phyloP scores from a whole-genome alignment of 768 basidiomycete species.

The Hericium rajendrae region DNA sequence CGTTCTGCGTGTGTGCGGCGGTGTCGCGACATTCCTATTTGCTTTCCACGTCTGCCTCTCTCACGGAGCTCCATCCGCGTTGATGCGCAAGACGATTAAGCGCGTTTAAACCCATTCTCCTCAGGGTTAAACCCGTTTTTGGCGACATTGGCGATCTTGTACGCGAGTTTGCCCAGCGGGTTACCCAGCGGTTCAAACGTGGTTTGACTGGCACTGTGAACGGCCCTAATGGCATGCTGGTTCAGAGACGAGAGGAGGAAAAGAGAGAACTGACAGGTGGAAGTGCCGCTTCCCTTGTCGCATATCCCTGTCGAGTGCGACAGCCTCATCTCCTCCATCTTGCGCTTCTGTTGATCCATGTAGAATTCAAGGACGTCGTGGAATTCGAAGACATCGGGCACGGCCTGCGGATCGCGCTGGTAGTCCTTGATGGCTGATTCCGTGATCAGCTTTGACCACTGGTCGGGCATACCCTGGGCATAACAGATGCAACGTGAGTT shows the following conservation, averaged over 20 bases:
- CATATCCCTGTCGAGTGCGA: slow-evolving; percentile 14
- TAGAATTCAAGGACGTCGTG: slow-evolving; percentile 46
- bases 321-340: slow-evolving; percentile 56
- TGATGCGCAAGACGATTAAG: no score
- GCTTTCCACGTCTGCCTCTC: no score
- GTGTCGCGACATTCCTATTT: no score
- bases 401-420: slow-evolving; percentile 92
- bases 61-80: no score
- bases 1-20: no score
- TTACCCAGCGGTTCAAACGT: no score
- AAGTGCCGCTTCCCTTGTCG: slow-evolving; percentile 11
- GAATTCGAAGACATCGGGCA: slow-evolving; percentile 84
- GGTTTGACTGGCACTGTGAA: no score
- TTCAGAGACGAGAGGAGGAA: slow-evolving; percentile 19
- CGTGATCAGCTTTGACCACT: slow-evolving; percentile 95
- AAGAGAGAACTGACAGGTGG: slow-evolving; percentile 9
- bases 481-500: not conserved
- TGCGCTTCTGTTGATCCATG: slow-evolving; percentile 95
- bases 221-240: not conserved
- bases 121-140: no score
- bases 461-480: slow-evolving; percentile 83
- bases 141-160: no score
- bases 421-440: slow-evolving; percentile 99
- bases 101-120: no score
- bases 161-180: no score